A percentile compares a stretch with the other conserved stretches of the same genome.
Conservation (phyloP, 2,329 filamentous ascomycete genomes). For the Scorias spongiosa region DNA sequence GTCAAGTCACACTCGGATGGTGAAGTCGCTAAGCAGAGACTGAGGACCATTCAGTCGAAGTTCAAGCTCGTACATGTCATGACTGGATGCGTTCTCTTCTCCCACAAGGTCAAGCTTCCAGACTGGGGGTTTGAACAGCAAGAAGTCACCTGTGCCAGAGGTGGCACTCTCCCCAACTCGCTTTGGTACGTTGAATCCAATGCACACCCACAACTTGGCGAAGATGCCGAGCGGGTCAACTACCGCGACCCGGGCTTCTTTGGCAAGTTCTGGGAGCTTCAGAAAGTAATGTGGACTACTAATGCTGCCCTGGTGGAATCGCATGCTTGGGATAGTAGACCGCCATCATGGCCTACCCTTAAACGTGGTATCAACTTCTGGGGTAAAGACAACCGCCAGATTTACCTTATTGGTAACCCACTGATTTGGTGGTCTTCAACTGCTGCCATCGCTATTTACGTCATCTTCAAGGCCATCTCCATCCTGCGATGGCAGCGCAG, state of each 20-base stretch:
- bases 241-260: constrained; percentile 91
- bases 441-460: constrained; percentile 59
- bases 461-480: constrained; percentile 73
- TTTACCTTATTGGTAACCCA: constrained; percentile 92
- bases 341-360: constrained; percentile 81
- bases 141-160: constrained; percentile 91
- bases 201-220: constrained; percentile 60
- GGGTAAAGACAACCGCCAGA: constrained; percentile 84
- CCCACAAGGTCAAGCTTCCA: constrained; percentile 96
- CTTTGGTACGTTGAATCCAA: constrained; percentile 95
- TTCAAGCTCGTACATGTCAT: constrained; percentile 91
- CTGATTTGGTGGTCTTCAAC: constrained; percentile 89
- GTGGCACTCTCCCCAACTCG: constrained; percentile 86
- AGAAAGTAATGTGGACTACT: constrained; percentile 97
- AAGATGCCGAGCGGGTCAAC: constrained; percentile 80
- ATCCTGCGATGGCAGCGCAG: constrained; percentile 88
- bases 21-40: constrained; percentile 60
- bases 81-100: constrained; percentile 93
- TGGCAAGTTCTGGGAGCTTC: constrained; percentile 93
- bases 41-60: constrained; percentile 92
- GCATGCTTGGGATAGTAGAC: constrained; percentile 94
- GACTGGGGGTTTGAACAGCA: constrained; percentile 98
- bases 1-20: constrained; percentile 76
- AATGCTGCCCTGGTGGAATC: constrained; percentile 94
- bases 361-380: constrained; percentile 97